Evolutionary conservation across 1,284 basidiomycete genomes (phyloP), one percentile per base, ranked within the genome.

Genomic region (Ustilago vetiveriae): DNA sequence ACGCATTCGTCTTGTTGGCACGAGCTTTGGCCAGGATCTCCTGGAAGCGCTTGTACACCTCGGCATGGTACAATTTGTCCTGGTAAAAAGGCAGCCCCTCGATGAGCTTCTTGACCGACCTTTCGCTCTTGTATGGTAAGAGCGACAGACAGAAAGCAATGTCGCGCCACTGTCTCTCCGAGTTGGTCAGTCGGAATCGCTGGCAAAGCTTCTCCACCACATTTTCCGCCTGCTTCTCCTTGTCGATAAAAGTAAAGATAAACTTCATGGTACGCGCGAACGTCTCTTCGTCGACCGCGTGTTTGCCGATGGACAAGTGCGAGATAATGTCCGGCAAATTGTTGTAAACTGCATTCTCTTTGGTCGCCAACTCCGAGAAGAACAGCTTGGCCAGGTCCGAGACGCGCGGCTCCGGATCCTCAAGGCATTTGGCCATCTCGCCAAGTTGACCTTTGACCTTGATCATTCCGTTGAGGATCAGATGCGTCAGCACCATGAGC

Each of bases 321-420:
- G 68, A 74, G 63, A 81, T 82, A 36, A 82, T 82, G 43, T 82
- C 81, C 1, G 94, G 95, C 75, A 99, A 83, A 82, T 98, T 98
- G 84, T 98, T 98, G 84, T 98, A 98, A 60, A 99, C 94, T 11
- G 94, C 95, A 80, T 98, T 98, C 79, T 98, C 95, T 84, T 98
- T 99, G 21, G 85, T 94, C 30, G 92, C 91, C 33, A 98, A 84
- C 80, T 98, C 94, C 22, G 88, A 90, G 85, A 99, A 98, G 88
- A 99, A 99, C 51, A 98, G 83, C 83, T 94, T 96, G 35, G 96
- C 94, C 17, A 99, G 86, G 78, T 98, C 94, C 14, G 90, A 88
- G 60, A 98, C 91, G 10, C 94, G 85, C 54, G 86, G 86, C 41
- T 98, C 95, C n/a, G 88, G 85, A 83, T 98, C 94, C 83, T 98